These are phyloP conservation scores for Moesziomyces sp. DNA, from an alignment of 1,284 basidiomycete genomes.

Conservation along the genomic window DNA sequence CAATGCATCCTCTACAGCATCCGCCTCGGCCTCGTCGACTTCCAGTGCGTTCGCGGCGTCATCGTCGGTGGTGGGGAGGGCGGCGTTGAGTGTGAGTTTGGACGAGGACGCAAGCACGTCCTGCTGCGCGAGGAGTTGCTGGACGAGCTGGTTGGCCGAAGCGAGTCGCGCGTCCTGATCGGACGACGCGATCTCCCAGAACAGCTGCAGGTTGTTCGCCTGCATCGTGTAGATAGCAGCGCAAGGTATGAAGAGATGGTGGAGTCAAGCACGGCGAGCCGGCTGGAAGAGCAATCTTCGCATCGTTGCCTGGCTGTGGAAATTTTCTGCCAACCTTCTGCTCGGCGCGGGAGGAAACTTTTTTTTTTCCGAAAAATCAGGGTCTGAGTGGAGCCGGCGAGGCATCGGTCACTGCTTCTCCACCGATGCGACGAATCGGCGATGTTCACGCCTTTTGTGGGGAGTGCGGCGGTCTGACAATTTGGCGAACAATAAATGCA, in stretches of 20 bases:
- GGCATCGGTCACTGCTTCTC: too few relatives aligned
- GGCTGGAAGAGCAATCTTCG: too few relatives aligned
- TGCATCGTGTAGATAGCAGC: conserved; percentile 71
- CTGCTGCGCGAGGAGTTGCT: conserved; percentile 71
- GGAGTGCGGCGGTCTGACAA: too few relatives aligned
- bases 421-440: too few relatives aligned
- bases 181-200: conserved; percentile 91
- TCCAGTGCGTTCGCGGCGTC: conserved; percentile 57
- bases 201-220: conserved; percentile 82
- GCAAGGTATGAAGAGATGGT: conserved; percentile 1
- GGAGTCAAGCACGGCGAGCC: too few relatives aligned
- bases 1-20: conserved; percentile 70
- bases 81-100: conserved; percentile 40
- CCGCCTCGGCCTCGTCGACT: conserved; percentile 37
- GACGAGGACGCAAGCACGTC: conserved; percentile 39
- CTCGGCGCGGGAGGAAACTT: too few relatives aligned
- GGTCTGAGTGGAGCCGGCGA: too few relatives aligned
- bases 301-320: too few relatives aligned
- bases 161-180: conserved; percentile 82
- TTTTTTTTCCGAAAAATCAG: too few relatives aligned
- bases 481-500: too few relatives aligned
- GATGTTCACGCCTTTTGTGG: too few relatives aligned
- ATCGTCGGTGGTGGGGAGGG: conserved; percentile 51
- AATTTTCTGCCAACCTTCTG: too few relatives aligned
- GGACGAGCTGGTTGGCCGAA: conserved; percentile 85